phyloP scores from a whole-genome alignment of 352 stramenopile genomes.

The Bremia lactucae region DNA sequence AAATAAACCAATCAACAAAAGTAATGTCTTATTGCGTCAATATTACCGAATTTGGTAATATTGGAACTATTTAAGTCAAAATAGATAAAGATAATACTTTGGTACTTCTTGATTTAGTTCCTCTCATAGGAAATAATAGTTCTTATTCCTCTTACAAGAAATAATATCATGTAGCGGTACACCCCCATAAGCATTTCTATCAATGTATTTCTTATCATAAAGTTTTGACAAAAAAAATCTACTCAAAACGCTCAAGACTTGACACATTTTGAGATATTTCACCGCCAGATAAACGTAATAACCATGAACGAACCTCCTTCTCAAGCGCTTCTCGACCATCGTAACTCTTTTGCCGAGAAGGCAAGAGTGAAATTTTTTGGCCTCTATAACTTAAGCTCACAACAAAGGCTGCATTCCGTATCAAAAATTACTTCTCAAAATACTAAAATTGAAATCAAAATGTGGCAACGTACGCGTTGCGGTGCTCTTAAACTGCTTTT shows the following conservation, averaged over 20 bases:
- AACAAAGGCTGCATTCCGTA: slow-evolving; percentile 34
- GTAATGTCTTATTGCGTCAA: too few species aligned
- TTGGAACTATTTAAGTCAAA: too few species aligned
- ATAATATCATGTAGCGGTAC: too few species aligned
- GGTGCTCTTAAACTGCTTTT: slow-evolving; percentile 27
- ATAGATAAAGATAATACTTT: too few species aligned
- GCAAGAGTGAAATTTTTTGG: slow-evolving; percentile 48
- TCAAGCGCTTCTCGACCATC: slow-evolving; percentile 8
- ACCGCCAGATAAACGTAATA: slow-evolving; percentile 45
- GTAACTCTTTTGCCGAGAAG: slow-evolving; percentile 7
- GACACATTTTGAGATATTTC: slow-evolving; percentile 42
- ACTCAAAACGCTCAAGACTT: slow-evolving; percentile 28
- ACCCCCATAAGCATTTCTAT: too few species aligned
- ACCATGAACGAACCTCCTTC: slow-evolving; percentile 46
- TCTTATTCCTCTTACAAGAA: too few species aligned
- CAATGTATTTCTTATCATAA: too few species aligned
- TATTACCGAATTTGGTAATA: too few species aligned
- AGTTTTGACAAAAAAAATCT: too few species aligned
- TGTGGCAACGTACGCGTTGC: slow-evolving; percentile 25
- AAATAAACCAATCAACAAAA: too few species aligned
- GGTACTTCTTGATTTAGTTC: too few species aligned
- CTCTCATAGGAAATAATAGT: too few species aligned
- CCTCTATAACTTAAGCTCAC: slow-evolving; percentile 45
- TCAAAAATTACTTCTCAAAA: background rate
- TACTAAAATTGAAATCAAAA: background rate